Percentiles rank a stretch among this genome's conserved stretches.
These are phyloP conservation scores for Keithomyces neogunnii DNA, from an alignment of 2,329 filamentous ascomycete species.

Conservation along the genomic window DNA sequence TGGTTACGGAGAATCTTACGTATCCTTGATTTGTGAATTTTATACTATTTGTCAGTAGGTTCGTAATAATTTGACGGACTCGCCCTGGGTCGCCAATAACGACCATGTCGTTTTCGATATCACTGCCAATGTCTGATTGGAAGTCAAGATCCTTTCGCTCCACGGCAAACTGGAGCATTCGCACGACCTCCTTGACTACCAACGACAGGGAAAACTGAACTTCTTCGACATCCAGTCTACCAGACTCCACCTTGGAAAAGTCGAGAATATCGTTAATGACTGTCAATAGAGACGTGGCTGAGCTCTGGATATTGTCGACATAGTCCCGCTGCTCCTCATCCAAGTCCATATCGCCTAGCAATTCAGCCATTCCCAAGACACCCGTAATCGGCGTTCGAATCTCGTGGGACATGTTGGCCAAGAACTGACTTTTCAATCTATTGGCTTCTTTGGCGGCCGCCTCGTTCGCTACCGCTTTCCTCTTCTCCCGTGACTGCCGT, in stretches of 20 bases:
- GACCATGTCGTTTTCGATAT: constrained; percentile 59
- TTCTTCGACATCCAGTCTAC: constrained; percentile 68
- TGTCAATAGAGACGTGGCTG: constrained; percentile 71
- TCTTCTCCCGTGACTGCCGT: constrained; percentile 59
- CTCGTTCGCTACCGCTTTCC: constrained; percentile 63
- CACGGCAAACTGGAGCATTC: constrained; percentile 82
- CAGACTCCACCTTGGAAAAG: constrained; percentile 79
- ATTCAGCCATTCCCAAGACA: constrained; percentile 71
- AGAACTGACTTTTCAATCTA: constrained; percentile 69
- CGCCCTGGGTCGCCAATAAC: constrained; percentile 82
- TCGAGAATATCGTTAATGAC: constrained; percentile 90
- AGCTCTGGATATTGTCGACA: constrained; percentile 70
- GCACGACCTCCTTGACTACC: constrained; percentile 69
- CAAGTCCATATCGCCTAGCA: constrained; percentile 60
- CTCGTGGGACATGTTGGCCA: constrained; percentile 77
- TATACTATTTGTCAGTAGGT: constrained; percentile 68
- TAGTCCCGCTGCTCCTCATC: constrained; percentile 65
- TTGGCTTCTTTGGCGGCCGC: constrained; percentile 73
- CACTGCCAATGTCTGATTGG: constrained; percentile 52
- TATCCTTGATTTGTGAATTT: constrained; percentile 64
- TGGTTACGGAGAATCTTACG: constrained; percentile 57
- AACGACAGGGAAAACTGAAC: constrained; percentile 70
- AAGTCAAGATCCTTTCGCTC: constrained; percentile 71
- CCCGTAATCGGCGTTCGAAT: constrained; percentile 73
- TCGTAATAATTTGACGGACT: constrained; percentile 75